Percentiles rank a stretch among this genome's conserved stretches.
Conservation (phyloP, 164 flowering plant genomes). For the Buxus sempervirens region DNA sequence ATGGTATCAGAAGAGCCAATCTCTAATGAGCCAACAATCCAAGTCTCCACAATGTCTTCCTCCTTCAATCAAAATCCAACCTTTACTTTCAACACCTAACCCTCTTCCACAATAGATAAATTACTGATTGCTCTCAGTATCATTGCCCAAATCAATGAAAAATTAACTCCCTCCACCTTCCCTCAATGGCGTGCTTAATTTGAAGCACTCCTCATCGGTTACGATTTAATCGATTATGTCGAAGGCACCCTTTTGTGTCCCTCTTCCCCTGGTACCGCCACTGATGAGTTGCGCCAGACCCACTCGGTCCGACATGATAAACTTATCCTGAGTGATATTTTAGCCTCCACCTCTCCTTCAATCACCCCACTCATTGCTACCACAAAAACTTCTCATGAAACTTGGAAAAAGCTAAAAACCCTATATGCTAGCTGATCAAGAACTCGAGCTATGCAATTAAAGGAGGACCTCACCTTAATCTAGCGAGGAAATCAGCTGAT, state of each 20-base stretch:
- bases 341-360: not conserved
- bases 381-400: not conserved
- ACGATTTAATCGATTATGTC: not conserved
- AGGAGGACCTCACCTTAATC: constrained; percentile 4
- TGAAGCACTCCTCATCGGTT: not conserved
- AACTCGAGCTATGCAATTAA: not conserved
- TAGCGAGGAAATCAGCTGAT: not conserved
- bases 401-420: not conserved
- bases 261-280: not conserved
- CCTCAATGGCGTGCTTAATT: not conserved
- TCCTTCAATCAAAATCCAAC: constrained; percentile 2
- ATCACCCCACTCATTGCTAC: not conserved
- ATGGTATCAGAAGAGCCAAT: constrained; percentile 8
- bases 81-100: not conserved
- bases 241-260: not conserved
- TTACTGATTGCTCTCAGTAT: not conserved
- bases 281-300: not conserved
- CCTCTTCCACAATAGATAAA: not conserved
- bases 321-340: not conserved
- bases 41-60: constrained; percentile 1
- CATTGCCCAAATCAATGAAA: constrained; percentile 1
- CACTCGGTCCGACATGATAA: not conserved
- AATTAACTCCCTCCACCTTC: not conserved
- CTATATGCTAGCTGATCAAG: constrained; percentile 8
- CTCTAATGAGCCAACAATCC: constrained; percentile 7